Base-by-base conservation (phyloP, 768 basidiomycete genomes). In the Suillus subalutaceus region DNA sequence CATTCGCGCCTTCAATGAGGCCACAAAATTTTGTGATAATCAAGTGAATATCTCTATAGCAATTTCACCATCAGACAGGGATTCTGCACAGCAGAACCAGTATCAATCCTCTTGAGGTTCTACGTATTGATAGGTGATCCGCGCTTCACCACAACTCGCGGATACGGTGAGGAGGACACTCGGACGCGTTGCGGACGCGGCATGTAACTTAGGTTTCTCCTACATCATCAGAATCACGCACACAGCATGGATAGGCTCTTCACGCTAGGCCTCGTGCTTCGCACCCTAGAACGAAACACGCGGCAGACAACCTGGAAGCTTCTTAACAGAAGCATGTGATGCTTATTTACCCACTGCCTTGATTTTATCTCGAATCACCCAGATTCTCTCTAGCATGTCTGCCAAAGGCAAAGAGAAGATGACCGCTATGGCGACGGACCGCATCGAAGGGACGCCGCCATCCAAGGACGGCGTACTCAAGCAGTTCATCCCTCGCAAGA, bases 321-420 rank as follows among this genome's bases (percentile, higher is more conserved):
- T 56, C 55, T 35, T 56, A 56, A 30, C 30, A 60, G 59, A 44
- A 60, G 59, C 30, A 43, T 43, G 40, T 10, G 41, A 43, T 32
- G 40, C 41, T 20, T 60, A 60, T 60, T 60, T 43, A 60, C 38
- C 30, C 30, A 32, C 59, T 60, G 43, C 41, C 59, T 60, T 30
- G 26, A 30, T 43, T 60, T 43, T 43, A 43, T 60, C 41, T 60
- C 41, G 12, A 43, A 60, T 60, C 41, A 43, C 20, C 59, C 59
- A 44, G 30, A 43, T 60, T 60, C 41, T 41, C 41, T 32, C 30
- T 43, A 60, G 59, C 26, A 60, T 60, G 59, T 60, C 59, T 60
- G 6, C 41, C 59, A 60, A 60, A 60, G 59, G 59, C 59, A 60
- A 60, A 60, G 43, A 60, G 59, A 60, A 43, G 59, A 18, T 43